These are phyloP conservation scores for Vicia sativa DNA, from an alignment of 306 rosid species.

Conservation along the genomic window DNA sequence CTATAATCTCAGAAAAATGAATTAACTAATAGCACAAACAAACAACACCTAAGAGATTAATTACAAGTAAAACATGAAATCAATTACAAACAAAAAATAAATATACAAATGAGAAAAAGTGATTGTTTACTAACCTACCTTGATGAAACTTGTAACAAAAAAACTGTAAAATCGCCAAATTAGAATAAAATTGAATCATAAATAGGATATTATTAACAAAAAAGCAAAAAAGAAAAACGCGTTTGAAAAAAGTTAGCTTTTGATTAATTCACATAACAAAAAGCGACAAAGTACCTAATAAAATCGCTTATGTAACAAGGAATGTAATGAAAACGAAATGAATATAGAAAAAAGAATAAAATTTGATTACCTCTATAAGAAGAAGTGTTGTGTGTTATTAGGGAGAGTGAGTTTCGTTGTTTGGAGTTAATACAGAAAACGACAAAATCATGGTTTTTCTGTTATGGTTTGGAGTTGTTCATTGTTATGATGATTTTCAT, in stretches of 20 bases:
- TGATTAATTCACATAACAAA: background rate
- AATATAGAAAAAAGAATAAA: no score
- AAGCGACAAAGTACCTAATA: conserved; percentile 5
- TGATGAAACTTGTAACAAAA: background rate
- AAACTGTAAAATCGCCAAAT: background rate
- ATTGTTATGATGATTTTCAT: background rate
- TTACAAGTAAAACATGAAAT: background rate
- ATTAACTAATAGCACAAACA: no score
- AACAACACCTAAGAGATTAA: no score
- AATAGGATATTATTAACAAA: background rate
- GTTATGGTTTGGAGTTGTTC: background rate
- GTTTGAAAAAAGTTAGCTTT: conserved; percentile 17
- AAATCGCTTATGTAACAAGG: conserved; percentile 25
- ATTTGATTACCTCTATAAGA: no score
- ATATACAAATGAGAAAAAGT: no score
- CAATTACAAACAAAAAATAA: conserved; percentile 1
- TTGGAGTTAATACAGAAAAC: background rate
- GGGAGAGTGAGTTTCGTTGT: conserved; percentile 33
- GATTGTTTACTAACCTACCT: conserved; percentile 24
- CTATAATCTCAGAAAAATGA: no score
- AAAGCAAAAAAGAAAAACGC: background rate
- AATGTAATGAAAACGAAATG: conserved; percentile 4
- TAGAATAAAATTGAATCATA: background rate
- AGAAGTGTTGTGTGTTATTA: background rate
- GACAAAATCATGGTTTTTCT: conserved; percentile 41